Conservation (phyloP, 257 asterid species). For the Lycium barbarum region DNA sequence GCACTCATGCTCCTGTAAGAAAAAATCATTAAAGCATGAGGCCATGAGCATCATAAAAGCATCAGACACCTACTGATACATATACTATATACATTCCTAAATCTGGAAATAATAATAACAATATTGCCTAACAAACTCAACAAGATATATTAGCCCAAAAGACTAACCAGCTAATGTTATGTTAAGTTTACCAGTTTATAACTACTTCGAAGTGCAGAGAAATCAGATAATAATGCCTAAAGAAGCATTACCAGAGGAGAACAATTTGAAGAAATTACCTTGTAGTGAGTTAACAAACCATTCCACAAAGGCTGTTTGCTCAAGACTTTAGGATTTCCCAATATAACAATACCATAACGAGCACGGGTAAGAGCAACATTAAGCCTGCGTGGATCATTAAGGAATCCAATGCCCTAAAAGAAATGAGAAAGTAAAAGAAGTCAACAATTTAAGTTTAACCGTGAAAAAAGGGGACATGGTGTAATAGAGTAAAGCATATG, state of each 20-base stretch:
- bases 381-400: slow-evolving; percentile 98
- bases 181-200: background rate
- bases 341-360: slow-evolving; percentile 94
- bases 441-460: background rate
- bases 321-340: slow-evolving; percentile 98
- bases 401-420: slow-evolving; percentile 94
- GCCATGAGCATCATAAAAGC: slow-evolving; percentile 20
- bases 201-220: background rate
- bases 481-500: slow-evolving; percentile 1
- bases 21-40: background rate
- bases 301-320: slow-evolving; percentile 99
- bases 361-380: slow-evolving; percentile 99
- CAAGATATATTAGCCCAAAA: background rate
- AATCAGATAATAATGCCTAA: background rate
- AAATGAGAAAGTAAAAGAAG: slow-evolving; percentile 25
- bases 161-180: background rate
- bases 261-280: slow-evolving; percentile 56
- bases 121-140: background rate
- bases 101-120: background rate
- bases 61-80: slow-evolving; percentile 7
- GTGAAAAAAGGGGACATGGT: background rate
- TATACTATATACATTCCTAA: background rate
- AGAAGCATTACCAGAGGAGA: slow-evolving; percentile 17
- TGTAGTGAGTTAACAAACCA: slow-evolving; percentile 88
- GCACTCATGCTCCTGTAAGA: slow-evolving; percentile 86